phyloP scores from a whole-genome alignment of 768 basidiomycete genomes.

The Tricholomella constricta region DNA sequence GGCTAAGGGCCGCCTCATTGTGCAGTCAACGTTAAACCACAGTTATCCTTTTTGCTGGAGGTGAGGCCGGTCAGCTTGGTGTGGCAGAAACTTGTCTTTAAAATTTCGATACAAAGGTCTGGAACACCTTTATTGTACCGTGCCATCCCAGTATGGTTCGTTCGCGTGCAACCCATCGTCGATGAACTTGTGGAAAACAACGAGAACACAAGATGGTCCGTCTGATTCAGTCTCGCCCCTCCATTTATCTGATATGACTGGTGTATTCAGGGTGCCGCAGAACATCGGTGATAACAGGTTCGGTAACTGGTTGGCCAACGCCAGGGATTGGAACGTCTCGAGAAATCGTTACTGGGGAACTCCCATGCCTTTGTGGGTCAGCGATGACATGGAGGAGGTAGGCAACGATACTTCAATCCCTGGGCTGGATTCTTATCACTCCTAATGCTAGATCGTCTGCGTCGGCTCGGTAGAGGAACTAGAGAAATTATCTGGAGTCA shows the following conservation, averaged over 20 bases:
- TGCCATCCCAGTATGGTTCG: conserved; percentile 95
- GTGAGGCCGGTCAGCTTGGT: conserved; percentile 37
- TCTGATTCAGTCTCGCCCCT: not conserved
- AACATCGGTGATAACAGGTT: conserved; percentile 89
- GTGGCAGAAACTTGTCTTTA: not conserved
- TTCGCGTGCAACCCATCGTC: conserved; percentile 81
- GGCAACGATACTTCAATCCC: not conserved
- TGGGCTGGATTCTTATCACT: not conserved
- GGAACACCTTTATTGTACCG: conserved; percentile 95
- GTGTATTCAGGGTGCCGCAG: conserved; percentile 80
- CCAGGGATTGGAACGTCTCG: conserved; percentile 99
- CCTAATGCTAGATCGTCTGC: conserved; percentile 64
- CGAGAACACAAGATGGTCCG: conserved; percentile 83
- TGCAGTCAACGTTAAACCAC: conserved; percentile 84
- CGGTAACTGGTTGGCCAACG: conserved; percentile 96
- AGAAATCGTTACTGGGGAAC: conserved; percentile 99
- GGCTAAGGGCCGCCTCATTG: conserved; percentile 82
- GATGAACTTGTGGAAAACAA: conserved; percentile 92
- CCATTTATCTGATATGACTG: not conserved
- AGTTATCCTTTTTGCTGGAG: conserved; percentile 99
- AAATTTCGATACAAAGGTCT: conserved; percentile 55
- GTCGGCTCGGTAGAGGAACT: conserved; percentile 88
- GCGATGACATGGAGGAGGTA: conserved; percentile 91
- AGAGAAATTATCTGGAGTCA: conserved; percentile 81
- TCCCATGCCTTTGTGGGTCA: conserved; percentile 94